Base-by-base conservation (phyloP, 1,284 basidiomycete species). In the Meripilus lineatus region DNA sequence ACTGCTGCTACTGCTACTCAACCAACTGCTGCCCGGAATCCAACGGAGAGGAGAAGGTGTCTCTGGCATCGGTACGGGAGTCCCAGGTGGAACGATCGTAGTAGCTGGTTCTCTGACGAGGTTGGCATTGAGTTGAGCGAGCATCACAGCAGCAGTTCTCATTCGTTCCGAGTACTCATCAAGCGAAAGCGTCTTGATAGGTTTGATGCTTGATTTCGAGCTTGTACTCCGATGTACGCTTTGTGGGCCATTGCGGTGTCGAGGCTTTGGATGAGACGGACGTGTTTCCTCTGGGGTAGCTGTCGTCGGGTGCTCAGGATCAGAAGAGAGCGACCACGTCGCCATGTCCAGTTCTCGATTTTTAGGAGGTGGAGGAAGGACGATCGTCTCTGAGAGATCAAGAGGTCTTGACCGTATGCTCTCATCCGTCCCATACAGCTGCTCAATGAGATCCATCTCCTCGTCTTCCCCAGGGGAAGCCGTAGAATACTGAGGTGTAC, bases 141-240 rank as follows among this genome's bases (percentile, higher is more conserved):
- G 81, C 95, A 99, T 98, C 56, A 99, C 86, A 3, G 96, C 95
- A 1, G 95, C 95, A 8, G 93, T 98, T 13, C 92, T 84, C 95
- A 99, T 99, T 34, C 95, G 81, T 57, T 97, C 91, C 0, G 95
- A 95, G 62, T 99, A 99, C 55, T 99, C 95, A 58, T 99, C 94
- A 23, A 99, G 70, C 1, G 84, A 85, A 2, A 73, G 50, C n/a
- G 59, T 51, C 21, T 54, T 56, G 4, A 38, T 40, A 42, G 48
- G 15, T 25, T 45, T 26, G 34, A 30, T 24, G 32, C 50, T 44
- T 37, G 14, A 30, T 45, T 45, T 45, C 45, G 22, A 42, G 44
- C 23, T 46, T n/a, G n/a, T n/a, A n/a, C n/a, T n/a, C n/a, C n/a
- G n/a, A n/a, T n/a, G n/a, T n/a, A n/a, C n/a, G n/a, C n/a, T n/a